These are phyloP conservation scores for Gossypium trilobum DNA, from an alignment of 441 rosid genomes.

Conservation along the genomic window DNA sequence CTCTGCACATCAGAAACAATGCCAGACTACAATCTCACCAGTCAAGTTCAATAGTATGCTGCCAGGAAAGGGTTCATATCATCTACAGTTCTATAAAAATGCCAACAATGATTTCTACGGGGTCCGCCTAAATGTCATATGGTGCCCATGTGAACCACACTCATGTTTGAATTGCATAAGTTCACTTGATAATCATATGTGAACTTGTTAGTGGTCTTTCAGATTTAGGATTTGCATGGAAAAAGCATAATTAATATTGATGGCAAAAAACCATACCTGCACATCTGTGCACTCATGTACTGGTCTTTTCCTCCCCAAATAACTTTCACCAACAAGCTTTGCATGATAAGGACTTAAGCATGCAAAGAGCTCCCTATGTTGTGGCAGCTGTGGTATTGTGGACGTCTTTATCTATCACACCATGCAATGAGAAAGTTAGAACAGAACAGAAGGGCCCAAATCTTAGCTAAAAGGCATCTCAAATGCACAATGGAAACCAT, in stretches of 20 bases:
- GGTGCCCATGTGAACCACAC: neutral
- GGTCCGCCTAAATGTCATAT: neutral
- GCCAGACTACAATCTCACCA: neutral
- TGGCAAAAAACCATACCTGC: constrained; percentile 46
- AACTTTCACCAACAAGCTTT: constrained; percentile 92
- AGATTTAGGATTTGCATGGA: neutral
- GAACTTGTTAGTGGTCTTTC: neutral
- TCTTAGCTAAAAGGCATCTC: neutral
- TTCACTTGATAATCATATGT: neutral
- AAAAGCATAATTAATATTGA: neutral
- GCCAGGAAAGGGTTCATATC: neutral
- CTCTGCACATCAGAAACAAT: neutral
- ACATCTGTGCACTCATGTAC: constrained; percentile 77
- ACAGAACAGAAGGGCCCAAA: neutral
- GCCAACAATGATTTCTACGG: neutral
- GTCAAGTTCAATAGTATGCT: neutral
- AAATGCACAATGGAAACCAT: neutral
- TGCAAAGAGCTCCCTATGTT: constrained; percentile 57
- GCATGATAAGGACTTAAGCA: constrained; percentile 69
- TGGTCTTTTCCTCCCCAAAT: constrained; percentile 77
- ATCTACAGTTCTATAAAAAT: neutral
- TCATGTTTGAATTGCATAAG: neutral
- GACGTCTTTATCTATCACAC: constrained; percentile 58
- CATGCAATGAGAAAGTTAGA: constrained; percentile 9
- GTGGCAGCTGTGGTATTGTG: constrained; percentile 72